Conservation (phyloP, 1,284 basidiomycete species). For the Peniophora sp. region DNA sequence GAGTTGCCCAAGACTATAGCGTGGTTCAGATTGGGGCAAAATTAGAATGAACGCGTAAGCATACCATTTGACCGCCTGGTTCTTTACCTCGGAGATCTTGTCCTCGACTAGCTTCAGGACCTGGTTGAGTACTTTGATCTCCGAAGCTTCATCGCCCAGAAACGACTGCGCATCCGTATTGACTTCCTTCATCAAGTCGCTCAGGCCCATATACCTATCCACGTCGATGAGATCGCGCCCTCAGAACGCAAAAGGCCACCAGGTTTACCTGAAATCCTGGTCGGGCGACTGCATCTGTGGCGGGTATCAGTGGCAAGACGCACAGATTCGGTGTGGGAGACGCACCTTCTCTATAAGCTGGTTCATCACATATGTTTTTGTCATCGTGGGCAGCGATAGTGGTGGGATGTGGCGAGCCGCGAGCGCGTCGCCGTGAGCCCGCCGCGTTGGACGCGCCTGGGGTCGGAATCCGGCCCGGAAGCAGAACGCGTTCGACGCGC, state of each 20-base stretch:
- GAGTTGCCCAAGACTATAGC: conserved; percentile 72
- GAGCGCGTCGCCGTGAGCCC: conserved; percentile 1
- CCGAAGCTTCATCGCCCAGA: conserved; percentile 72
- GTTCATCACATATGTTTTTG: conserved; percentile 75
- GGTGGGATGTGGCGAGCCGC: background rate
- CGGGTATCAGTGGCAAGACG: conserved; percentile 14
- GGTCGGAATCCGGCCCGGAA: background rate
- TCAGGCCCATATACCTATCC: conserved; percentile 86
- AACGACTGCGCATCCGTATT: conserved; percentile 63
- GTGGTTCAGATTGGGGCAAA: too few species aligned
- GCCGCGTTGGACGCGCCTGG: background rate
- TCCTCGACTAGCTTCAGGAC: conserved; percentile 85
- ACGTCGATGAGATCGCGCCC: background rate
- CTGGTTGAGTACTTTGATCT: conserved; percentile 73
- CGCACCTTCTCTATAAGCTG: conserved; percentile 70
- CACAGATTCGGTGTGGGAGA: conserved; percentile 1
- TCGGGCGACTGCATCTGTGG: conserved; percentile 74
- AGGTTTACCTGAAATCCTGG: conserved; percentile 69
- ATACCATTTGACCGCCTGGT: conserved; percentile 92
- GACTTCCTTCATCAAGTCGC: conserved; percentile 85
- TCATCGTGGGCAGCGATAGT: conserved; percentile 43
- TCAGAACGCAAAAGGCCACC: conserved; percentile 17
- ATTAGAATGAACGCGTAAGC: conserved; percentile 13
- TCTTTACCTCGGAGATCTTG: conserved; percentile 96
- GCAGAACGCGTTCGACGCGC: background rate